These are phyloP conservation scores for Sugiyamaella japonica DNA, from an alignment of 1,139 yeast genomes.

Conservation along the genomic window DNA sequence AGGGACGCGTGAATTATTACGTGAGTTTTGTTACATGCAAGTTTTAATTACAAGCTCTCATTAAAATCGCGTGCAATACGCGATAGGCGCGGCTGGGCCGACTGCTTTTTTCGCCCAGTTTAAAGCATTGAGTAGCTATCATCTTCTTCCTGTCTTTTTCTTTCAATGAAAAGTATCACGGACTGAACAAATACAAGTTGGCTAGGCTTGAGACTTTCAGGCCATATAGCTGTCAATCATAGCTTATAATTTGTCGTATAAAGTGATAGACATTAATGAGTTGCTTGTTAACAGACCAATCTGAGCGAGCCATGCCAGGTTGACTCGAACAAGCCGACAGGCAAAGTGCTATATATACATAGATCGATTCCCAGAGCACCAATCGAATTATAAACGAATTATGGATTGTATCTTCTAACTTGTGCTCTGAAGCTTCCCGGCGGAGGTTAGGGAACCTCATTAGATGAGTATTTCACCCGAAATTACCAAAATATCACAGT, in stretches of 20 bases:
- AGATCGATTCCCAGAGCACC: too few relatives aligned
- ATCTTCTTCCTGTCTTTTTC: background rate
- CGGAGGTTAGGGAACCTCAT: too few relatives aligned
- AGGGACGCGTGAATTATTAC: background rate
- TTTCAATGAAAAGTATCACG: background rate
- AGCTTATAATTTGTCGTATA: slow-evolving; percentile 2
- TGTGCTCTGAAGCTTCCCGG: too few relatives aligned
- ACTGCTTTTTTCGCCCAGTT: too few relatives aligned
- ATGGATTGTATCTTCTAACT: too few relatives aligned
- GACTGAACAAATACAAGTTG: slow-evolving; percentile 6
- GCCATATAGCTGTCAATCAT: background rate
- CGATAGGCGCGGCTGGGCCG: background rate
- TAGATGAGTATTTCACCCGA: too few relatives aligned
- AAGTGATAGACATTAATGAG: slow-evolving; percentile 1
- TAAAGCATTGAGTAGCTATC: background rate
- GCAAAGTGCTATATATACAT: background rate
- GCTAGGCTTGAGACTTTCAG: background rate
- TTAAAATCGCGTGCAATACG: background rate
- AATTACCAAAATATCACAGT: too few relatives aligned
- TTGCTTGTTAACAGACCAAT: slow-evolving; percentile 12
- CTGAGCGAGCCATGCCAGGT: slow-evolving; percentile 5
- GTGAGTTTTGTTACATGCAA: background rate
- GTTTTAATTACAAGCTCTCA: too few relatives aligned
- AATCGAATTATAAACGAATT: too few relatives aligned
- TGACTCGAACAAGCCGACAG: slow-evolving; percentile 10